phyloP scores from a whole-genome alignment of 2,329 filamentous ascomycete genomes.

The Fonsecaea erecta region DNA sequence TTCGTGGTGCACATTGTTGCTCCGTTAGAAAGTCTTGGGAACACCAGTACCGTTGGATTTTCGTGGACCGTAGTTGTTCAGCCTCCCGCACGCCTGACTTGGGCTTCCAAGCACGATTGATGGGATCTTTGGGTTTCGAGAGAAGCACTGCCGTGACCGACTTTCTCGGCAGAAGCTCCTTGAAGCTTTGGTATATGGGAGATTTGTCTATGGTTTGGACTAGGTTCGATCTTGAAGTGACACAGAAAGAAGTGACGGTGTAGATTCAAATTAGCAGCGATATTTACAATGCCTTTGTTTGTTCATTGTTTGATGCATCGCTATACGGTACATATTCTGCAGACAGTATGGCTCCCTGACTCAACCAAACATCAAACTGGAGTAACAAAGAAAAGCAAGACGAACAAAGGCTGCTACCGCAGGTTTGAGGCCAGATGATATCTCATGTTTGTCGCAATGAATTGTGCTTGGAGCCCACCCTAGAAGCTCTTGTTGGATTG shows the following conservation, averaged over 20 bases:
- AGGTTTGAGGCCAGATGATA: background rate
- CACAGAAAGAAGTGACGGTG: background rate
- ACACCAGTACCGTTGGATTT: background rate
- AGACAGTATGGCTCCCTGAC: background rate
- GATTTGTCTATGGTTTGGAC: background rate
- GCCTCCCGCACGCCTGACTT: background rate
- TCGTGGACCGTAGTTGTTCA: background rate
- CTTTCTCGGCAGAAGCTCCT: background rate
- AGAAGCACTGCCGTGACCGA: background rate
- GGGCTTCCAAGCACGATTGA: background rate
- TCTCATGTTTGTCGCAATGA: background rate
- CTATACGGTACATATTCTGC: background rate
- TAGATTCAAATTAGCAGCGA: constrained; percentile 6
- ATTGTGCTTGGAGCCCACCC: background rate
- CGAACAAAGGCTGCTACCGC: background rate
- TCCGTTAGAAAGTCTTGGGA: background rate
- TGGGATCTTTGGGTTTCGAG: background rate
- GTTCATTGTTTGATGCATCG: background rate
- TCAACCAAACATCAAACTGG: background rate
- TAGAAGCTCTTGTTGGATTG: too few relatives aligned
- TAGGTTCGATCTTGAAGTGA: background rate
- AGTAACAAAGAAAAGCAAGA: background rate
- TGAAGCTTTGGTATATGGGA: background rate
- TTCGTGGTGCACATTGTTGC: constrained; percentile 33
- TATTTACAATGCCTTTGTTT: background rate